Evolutionary conservation across 1,284 basidiomycete species (phyloP), one percentile per base, ranked within the genome.

Genomic region (Irpex lacteus): DNA sequence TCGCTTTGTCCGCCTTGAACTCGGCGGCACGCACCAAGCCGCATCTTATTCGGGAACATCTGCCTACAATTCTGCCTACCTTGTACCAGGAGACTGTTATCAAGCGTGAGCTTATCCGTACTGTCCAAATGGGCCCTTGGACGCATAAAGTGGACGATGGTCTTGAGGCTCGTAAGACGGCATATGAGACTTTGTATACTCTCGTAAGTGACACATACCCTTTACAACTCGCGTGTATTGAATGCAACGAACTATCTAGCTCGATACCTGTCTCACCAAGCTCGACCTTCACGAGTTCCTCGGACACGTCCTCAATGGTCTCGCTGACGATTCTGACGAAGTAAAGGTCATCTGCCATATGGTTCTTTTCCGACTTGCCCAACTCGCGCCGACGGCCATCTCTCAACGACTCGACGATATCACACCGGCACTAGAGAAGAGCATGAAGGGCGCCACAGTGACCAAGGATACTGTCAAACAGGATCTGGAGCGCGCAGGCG

Each of bases 121-220:
- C 92, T 5, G 96, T 99, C 6, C 90, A 94, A 73, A 98, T 99
- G 98, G 98, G 98, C 13, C 98, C 98, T 0, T 99, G 96, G 91
- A 96, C 92, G 61, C 95, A 97, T 76, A 94, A 92, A 73, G 92
- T 95, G 40, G 95, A 98, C 71, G 95, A 97, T 69, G 95, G 96
- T 60, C 81, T 98, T 8, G 95, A 98, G 68, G 87, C 94, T n/a
- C 89, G 94, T 62, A 96, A 97, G 82, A 96, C 94, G 0, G 97
- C 97, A 1, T 98, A 94, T 77, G 97, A 99, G 78, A 97, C 96
- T 4, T 94, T 99, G 83, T 97, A 97, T 75, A 98, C 96, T 15
- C 78, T 98, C 66, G 93, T 94, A 69, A 19, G 55, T 2, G 36
- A 7, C 11, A 64, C 66, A 66, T 3, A 32, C 52, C 26, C 9